Evolutionary conservation across 2,329 filamentous ascomycete genomes (phyloP), one percentile per base, ranked within the genome.

Genomic region (Fusarium begoniae): DNA sequence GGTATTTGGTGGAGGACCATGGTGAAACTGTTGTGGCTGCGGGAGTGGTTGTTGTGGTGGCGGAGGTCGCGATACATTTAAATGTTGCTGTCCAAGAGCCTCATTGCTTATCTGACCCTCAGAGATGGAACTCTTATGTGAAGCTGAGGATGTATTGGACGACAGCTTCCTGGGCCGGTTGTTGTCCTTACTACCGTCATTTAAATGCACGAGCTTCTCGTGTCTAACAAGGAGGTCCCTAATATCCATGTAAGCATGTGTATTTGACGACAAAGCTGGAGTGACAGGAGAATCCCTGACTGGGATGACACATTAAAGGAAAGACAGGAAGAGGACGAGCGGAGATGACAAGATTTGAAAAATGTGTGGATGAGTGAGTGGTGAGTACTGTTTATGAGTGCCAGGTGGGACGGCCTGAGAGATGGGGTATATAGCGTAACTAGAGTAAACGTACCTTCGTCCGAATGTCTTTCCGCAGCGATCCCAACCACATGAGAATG

Each of bases 161-260:
- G 88, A 89, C n/a, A 85, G 80, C 77, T 88, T 90, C 70, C 88
- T 84, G 32, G 84, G 84, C 60, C 87, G 84, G 76, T 77, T 83
- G 72, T 82, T 85, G 77, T 90, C 88, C 75, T 89, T 90, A 80
- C 82, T 87, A 74, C 85, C 86, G 80, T 90, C 88, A 82, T 89
- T 90, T 79, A 90, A 85, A 79, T 91, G 89, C 76, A 90, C 89
- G 75, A 91, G 87, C 82, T 90, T 91, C 82, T 90, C 88, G 82
- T 91, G 89, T 72, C 89, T 86, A 71, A 90, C 88, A 75, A 91
- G 85, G 69, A 91, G 86, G 80, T 91, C 89, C 75, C 89, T 91
- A 83, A 89, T 90, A 82, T 90, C 85, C 88, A 90, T 90, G 84
- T 88, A 87, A 89, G 87, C 74, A 80, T 75, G 41, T 69, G 60